These are phyloP conservation scores for Pezicula radicicola DNA, from an alignment of 2,329 filamentous ascomycete species.

Conservation along the genomic window DNA sequence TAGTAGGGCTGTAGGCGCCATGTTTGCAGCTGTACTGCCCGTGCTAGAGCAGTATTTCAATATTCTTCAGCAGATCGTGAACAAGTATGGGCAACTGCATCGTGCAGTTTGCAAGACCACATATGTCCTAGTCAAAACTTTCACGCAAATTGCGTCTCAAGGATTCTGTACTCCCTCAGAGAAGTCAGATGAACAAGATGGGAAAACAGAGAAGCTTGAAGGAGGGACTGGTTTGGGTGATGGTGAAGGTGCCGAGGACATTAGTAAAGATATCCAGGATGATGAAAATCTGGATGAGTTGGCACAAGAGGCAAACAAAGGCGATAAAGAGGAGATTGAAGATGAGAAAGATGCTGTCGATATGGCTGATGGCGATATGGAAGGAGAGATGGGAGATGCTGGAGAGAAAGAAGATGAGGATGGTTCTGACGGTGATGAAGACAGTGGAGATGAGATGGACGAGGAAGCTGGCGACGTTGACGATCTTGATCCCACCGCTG, in stretches of 20 bases:
- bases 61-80: slow-evolving; percentile 56
- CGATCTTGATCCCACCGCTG: slow-evolving; percentile 81
- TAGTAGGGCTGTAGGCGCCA: slow-evolving; percentile 46
- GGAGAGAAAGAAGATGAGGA: slow-evolving; percentile 60
- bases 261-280: slow-evolving; percentile 92
- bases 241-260: slow-evolving; percentile 92
- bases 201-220: slow-evolving; percentile 77
- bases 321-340: slow-evolving; percentile 61
- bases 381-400: slow-evolving; percentile 74
- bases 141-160: slow-evolving; percentile 74
- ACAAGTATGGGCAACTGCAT: slow-evolving; percentile 62
- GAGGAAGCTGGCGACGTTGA: slow-evolving; percentile 90
- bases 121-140: slow-evolving; percentile 71
- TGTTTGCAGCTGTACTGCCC: slow-evolving; percentile 63
- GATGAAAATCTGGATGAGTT: slow-evolving; percentile 93
- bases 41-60: slow-evolving; percentile 71
- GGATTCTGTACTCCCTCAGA: slow-evolving; percentile 92
- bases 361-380: slow-evolving; percentile 88
- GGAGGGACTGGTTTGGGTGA: slow-evolving; percentile 91
- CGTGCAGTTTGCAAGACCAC: slow-evolving; percentile 70
- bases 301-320: slow-evolving; percentile 74
- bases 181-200: slow-evolving; percentile 67
- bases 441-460: slow-evolving; percentile 74
- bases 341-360: slow-evolving; percentile 85
- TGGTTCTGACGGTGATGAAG: slow-evolving; percentile 59